Base-by-base conservation (phyloP, 2,329 filamentous ascomycete genomes). In the Fusarium verticillioides region DNA sequence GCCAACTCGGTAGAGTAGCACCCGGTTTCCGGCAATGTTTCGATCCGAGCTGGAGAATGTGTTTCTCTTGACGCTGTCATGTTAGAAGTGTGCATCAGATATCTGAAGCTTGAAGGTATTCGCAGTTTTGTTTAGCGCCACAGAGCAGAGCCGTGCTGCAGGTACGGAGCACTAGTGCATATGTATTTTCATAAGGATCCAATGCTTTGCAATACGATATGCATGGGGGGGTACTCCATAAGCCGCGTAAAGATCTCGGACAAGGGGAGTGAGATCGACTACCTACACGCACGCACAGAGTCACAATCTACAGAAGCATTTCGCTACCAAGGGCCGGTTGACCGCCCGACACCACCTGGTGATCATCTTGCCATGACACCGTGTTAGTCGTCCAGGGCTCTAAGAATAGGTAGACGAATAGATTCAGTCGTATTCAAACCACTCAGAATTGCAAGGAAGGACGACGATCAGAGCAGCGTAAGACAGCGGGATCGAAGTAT, bases 81-180 rank as follows among this genome's bases (percentile, higher is more conserved):
- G 67, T 71, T 47, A 74, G 70, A 68, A n/a, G 23, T 69, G 37
- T 67, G 71, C 64, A 47, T 74, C 71, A 73, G 67, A 62, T 61
- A 44, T 74, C 71, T 68, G 67, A 62, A 63, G 58, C 32, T 40
- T 68, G 61, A 63, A 66, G 54, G 49, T 39, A 68, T 69, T 63
- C 46, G 47, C 53, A 66, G 60, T 60, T 70, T 60, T 70, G 36
- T 56, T 70, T 66, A 62, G 62, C 66, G 70, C 66, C 60, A 28
- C n/a, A 50, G n/a, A 50, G 30, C 26, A 42, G 39, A 44, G 40
- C 60, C 57, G 40, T 46, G 59, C 36, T 62, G 47, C 52, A 54
- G 43, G 28, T 42, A 47, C 44, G 8, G 26, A 44, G 40, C 4
- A 9, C 32, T 70, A 66, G 70, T 62, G 66, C 60, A 73, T 34